Evolutionary conservation across 2,329 filamentous ascomycete genomes (phyloP), one percentile per base, ranked within the genome.

Genomic region (Trichoderma atroviride): DNA sequence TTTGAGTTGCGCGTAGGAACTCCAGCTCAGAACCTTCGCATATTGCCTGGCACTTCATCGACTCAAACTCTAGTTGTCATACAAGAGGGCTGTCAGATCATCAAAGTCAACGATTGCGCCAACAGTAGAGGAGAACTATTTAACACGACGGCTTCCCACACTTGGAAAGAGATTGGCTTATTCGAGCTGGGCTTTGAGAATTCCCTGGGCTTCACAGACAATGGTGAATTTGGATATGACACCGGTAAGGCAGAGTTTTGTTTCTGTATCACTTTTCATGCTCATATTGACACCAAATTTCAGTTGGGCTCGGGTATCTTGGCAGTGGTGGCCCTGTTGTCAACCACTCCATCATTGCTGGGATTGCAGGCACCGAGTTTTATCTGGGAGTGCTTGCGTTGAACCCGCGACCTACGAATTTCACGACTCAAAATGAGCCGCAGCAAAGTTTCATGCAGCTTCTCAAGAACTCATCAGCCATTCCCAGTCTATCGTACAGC

Each of bases 1-100:
- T 71, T 71, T 69, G 70, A 69, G 55, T 55, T 71, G 13, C 70
- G 70, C 5, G 70, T 71, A 6, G 70, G 70, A 5, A 69, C 59
- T 37, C 70, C 70, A 2, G 66, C 70, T 4, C 70, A 71, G 5
- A 71, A 71, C 11, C 6, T 71, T 43, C 67, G 70, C 29, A 37
- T 71, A 16, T 22, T 71, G n/a, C 67, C 70, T 4, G 70, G 70
- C 6, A 71, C 70, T 29, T 71, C 70, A 22, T 71, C 70, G 5
- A 69, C 70, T 16, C 60, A 65, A 31, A 71, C 70, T 3, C 43
- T 69, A 4, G 70, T 71, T 13, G 67, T 71, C 9, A 33, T 69
- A 7, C 40, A 29, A 24, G 40, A 62, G 35, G 70, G 66, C 2
- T 71, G 70, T 33, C 70, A 61, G 22, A 57, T 64, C n/a, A 69